These are phyloP conservation scores for Emergomyces pasteurianus DNA, from an alignment of 2,329 filamentous ascomycete species.

Conservation along the genomic window DNA sequence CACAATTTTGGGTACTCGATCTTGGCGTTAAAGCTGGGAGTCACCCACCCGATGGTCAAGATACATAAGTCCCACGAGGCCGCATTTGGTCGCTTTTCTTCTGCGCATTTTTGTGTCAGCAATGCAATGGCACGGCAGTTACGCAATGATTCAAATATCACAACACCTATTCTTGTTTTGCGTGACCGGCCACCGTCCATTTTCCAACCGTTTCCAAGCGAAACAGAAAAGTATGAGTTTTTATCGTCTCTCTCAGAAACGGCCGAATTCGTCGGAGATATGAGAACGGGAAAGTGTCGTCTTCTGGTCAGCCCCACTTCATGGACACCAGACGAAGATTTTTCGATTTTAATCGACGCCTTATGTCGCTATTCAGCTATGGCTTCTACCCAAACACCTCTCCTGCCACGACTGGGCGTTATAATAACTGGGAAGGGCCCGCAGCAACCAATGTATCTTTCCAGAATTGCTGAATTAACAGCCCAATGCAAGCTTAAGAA, in stretches of 20 bases:
- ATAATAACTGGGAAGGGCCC: conserved; percentile 95
- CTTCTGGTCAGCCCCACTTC: conserved; percentile 88
- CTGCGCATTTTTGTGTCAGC: conserved; percentile 76
- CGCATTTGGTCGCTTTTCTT: conserved; percentile 54
- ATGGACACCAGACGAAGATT: conserved; percentile 96
- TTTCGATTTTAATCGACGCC: conserved; percentile 73
- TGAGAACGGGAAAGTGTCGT: conserved; percentile 47
- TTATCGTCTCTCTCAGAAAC: conserved; percentile 56
- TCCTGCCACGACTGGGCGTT: conserved; percentile 59
- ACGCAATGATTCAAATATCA: conserved; percentile 52
- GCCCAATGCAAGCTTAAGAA: conserved; percentile 52
- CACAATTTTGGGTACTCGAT: conserved; percentile 98
- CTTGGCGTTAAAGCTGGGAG: conserved; percentile 54
- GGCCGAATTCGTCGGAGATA: conserved; percentile 44
- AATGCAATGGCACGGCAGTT: conserved; percentile 74
- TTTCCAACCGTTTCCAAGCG: conserved; percentile 57
- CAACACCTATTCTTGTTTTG: conserved; percentile 54
- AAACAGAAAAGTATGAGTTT: conserved; percentile 43
- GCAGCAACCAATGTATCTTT: conserved; percentile 62
- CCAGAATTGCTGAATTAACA: conserved; percentile 51
- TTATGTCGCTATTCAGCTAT: conserved; percentile 59
- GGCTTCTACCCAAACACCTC: conserved; percentile 31
- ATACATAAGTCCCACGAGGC: conserved; percentile 70
- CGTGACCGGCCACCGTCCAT: conserved; percentile 78
- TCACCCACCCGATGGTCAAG: conserved; percentile 60